These are phyloP conservation scores for Colletotrichum lentis DNA, from an alignment of 2,329 filamentous ascomycete species.

Conservation along the genomic window DNA sequence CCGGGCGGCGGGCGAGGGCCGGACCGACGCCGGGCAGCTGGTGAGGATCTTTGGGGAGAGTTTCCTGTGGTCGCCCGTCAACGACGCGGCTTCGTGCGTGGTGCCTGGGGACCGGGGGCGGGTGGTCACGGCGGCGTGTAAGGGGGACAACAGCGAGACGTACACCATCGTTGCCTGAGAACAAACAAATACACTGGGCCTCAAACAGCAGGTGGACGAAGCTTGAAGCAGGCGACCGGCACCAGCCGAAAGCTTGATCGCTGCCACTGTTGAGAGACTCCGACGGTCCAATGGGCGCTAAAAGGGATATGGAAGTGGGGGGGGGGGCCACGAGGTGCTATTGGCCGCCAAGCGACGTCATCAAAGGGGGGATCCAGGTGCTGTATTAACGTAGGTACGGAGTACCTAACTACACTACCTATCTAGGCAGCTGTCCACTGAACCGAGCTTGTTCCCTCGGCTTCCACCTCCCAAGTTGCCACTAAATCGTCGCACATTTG, in stretches of 20 bases:
- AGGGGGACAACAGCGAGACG: constrained; percentile 41
- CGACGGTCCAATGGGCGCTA: neutral
- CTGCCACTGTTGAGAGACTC: neutral
- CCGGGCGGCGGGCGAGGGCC: constrained; percentile 58
- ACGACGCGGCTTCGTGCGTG: constrained; percentile 56
- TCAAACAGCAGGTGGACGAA: neutral
- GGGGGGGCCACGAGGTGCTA: neutral
- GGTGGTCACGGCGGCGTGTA: constrained; percentile 46
- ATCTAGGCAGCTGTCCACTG: no score
- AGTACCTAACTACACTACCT: no score
- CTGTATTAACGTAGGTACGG: no score
- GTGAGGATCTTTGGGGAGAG: constrained; percentile 54
- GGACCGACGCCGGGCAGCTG: constrained; percentile 58
- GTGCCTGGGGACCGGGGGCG: constrained; percentile 48
- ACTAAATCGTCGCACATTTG: neutral
- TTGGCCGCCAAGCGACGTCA: constrained; percentile 26
- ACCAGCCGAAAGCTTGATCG: constrained; percentile 33
- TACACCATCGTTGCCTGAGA: constrained; percentile 44
- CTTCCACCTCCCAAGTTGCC: neutral
- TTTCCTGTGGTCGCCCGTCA: constrained; percentile 56
- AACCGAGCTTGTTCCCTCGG: neutral
- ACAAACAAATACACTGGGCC: neutral
- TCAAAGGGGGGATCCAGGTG: constrained; percentile 5
- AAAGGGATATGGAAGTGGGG: constrained; percentile 12
- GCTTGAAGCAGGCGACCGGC: constrained; percentile 29